Evolutionary conservation across 345 rosid species (phyloP).

Genomic region (Brassica rapa): DNA sequence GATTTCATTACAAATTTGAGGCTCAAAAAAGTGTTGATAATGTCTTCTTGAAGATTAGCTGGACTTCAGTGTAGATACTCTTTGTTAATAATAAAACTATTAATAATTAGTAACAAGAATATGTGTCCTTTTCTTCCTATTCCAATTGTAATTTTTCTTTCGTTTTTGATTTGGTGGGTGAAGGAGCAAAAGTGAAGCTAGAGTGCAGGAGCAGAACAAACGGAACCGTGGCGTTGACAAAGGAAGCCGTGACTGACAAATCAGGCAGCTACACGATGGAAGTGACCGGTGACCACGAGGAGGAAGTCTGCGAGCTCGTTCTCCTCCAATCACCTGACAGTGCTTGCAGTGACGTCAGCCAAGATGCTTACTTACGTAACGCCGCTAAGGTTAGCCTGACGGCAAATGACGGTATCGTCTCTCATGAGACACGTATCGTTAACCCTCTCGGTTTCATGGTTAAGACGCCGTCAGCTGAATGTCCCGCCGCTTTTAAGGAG

Average conservation of each 20-base stretch:
- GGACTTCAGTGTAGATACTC: too few species aligned
- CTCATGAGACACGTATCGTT: not conserved
- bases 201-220: conserved; percentile 1
- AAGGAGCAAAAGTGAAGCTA: not conserved
- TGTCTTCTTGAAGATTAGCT: too few species aligned
- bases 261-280: not conserved
- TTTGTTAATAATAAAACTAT: too few species aligned
- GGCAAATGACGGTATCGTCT: conserved; percentile 1
- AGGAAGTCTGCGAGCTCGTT: not conserved
- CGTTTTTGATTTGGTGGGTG: not conserved
- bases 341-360: not conserved
- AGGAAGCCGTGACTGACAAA: not conserved
- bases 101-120: not conserved
- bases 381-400: not conserved
- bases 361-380: not conserved
- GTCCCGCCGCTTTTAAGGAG: not conserved
- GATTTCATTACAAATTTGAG: not conserved
- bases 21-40: too few species aligned
- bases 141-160: not conserved
- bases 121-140: not conserved
- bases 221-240: not conserved
- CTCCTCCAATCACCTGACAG: not conserved
- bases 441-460: conserved; percentile 2
- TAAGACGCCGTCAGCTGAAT: not conserved
- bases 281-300: conserved; percentile 3